Base-by-base conservation (phyloP, 2,329 filamentous ascomycete species). In the Aspergillus sp. region DNA sequence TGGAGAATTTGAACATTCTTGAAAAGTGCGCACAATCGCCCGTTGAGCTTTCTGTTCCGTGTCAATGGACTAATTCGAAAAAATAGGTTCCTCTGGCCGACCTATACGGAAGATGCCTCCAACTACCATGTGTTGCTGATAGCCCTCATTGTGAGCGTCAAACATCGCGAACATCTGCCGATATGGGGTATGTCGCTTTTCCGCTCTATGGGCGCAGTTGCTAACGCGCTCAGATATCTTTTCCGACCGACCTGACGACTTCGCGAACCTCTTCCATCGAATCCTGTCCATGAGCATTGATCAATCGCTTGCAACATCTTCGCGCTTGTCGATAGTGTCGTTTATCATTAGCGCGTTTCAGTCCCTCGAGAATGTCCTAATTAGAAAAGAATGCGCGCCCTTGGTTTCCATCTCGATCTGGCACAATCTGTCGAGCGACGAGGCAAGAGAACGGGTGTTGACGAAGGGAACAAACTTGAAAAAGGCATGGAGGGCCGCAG, bases 381-480 rank as follows among this genome's bases (percentile, higher is more conserved):
- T 99, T 46, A 86, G 94, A 57, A 97, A 96, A 71, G 94, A 99
- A 77, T 97, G 94, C 72, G 94, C 93, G 6, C 90, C 95, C 1
- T 77, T 99, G 47, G 93, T 99, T 17, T 94, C 91, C 11, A 96
- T 99, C 62, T 87, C 89, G 1, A 90, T 94, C 63, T 99, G 94
- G 94, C 90, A 97, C 65, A 95, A 96, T 66, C 76, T 99, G 35
- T 88, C 89, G 26, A 88, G 82, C 51, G 90, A 95, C 32, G 80
- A 82, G 53, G 82, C 85, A 57, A 83, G 90, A 60, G 89, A 95
- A 50, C 76, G 77, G 32, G 83, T 85, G 50, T 79, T 99, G 26
- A 85, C 89, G 41, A 85, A 89, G 60, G 82, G 83, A 44, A 74
- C 83, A n/a, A 86, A 89, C 58, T 73, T 95, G 62, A 86, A 84